Evolutionary conservation across 2,329 filamentous ascomycete species (phyloP).

Genomic region (Ascochyta pisi): DNA sequence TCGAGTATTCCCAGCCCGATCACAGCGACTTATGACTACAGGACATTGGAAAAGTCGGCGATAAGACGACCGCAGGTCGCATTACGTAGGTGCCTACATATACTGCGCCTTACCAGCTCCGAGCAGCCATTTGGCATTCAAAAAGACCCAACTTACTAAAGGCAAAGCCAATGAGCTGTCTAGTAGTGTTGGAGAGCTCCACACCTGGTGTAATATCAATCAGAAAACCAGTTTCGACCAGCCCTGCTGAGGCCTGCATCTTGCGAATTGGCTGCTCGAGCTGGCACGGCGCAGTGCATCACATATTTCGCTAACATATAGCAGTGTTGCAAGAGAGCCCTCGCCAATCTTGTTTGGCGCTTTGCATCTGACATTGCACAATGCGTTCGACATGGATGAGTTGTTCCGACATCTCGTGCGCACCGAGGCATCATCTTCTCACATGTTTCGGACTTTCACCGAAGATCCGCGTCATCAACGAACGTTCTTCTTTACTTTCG

Average conservation of each 20-base stretch:
- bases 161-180: too few relatives aligned
- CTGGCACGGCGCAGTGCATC: not conserved
- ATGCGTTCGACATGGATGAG: constrained; percentile 68
- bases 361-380: constrained; percentile 64
- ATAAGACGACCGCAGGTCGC: constrained; percentile 59
- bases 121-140: too few relatives aligned
- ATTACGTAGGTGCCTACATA: constrained; percentile 52
- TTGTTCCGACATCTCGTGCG: constrained; percentile 63
- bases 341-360: constrained; percentile 66
- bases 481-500: constrained; percentile 69
- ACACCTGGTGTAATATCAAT: too few relatives aligned
- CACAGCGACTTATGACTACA: constrained; percentile 4
- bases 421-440: constrained; percentile 53
- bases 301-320: not conserved
- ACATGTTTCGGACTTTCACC: constrained; percentile 60
- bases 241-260: too few relatives aligned
- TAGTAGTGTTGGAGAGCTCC: too few relatives aligned
- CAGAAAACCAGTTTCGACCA: too few relatives aligned
- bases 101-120: too few relatives aligned
- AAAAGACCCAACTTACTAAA: too few relatives aligned
- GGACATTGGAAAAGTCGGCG: constrained; percentile 48
- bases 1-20: not conserved
- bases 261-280: too few relatives aligned
- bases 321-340: constrained; percentile 63
- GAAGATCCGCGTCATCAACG: constrained; percentile 57